Evolutionary conservation across 164 flowering plant species (phyloP), one percentile per base, ranked within the genome.

Genomic region (Hamamelis virginiana): DNA sequence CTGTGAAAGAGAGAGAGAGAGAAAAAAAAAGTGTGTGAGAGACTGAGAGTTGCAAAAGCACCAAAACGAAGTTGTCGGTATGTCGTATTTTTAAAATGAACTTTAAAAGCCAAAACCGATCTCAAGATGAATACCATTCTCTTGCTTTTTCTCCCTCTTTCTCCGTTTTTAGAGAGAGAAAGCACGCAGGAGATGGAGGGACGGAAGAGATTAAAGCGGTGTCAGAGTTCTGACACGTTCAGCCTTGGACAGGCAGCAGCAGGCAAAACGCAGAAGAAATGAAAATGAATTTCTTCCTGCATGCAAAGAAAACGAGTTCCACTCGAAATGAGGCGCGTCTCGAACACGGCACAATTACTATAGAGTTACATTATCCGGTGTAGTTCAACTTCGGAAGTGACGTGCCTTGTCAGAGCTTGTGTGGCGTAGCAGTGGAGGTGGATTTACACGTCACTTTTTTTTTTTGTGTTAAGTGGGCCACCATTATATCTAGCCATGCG

Each of bases 191-290:
- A 6, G 6, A 6, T 33, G 41, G 6, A 33, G 41, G 41, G 58
- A 0, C 19, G 26, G 19, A 8, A 50, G 18, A 14, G 58, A 55
- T 55, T 55, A 55, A 55, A 55, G 71, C 27, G 16, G 52, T 62
- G 72, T 62, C 66, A 69, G 72, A 23, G 21, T 22, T 50, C 67
- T 69, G 66, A 57, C 66, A 62, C 21, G 18, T 16, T 44, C 74
- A 70, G 68, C 68, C 64, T 64, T 64, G 45, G n/a, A 5, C 70
- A 59, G n/a, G n/a, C 56, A 4, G n/a, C 27, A 23, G 19, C 70
- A 44, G 60, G 69, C 47, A 55, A 66, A 66, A n/a, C 45, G 33
- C 70, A 67, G 70, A 9, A 5, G n/a, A 51, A 66, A n/a, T n/a
- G n/a, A n/a, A 18, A n/a, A 8, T 19, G 58, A 5, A 26, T 50